Base-by-base conservation (phyloP, 306 rosid genomes). In the Chamaecrista fasciculata region DNA sequence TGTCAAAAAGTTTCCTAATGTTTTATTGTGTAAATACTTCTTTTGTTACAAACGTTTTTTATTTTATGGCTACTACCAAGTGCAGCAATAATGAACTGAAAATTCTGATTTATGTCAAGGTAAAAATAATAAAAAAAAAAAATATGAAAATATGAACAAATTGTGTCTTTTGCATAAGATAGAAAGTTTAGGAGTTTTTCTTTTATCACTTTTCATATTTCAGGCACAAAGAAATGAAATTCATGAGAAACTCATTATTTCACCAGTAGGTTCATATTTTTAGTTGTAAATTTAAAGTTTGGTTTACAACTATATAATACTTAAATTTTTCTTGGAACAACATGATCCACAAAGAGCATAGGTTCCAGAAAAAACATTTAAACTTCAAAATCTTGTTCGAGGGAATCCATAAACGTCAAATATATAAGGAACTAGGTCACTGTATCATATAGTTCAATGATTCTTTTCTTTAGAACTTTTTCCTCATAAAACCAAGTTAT, bases 381-480 rank as follows among this genome's bases (percentile, higher is more conserved):
- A n/a, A n/a, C 24, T 9, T 70, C 47, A 26, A 33, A 56, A 29
- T 48, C 58, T 56, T 48, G 37, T 12, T 66, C 65, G 28, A 39
- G 11, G 49, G 49, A 37, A 31, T 37, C 19, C 47, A 67, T 65
- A 51, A 36, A 39, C 65, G 47, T 57, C 48, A 70, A 28, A 73
- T 47, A 23, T 44, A 14, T 40, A 20, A 20, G 28, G 52, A 63
- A 63, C 77, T 39, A 53, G 56, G 28, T 42, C 16, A 24, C 2
- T 26, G 24, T 34, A 6, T 61, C 31, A 57, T 75, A 48, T 75
- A 48, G 28, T 49, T 72, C 2, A 7, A 5, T 49, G 29, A 37
- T 59, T 53, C 62, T 9, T 21, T 52, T 34, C 39, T 12, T 18
- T 33, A 29, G 5, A 31, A 49, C 55, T 12, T 47, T 1, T 29